Evolutionary conservation across 345 rosid genomes (phyloP).

Genomic region (Eutrema yunnanense): DNA sequence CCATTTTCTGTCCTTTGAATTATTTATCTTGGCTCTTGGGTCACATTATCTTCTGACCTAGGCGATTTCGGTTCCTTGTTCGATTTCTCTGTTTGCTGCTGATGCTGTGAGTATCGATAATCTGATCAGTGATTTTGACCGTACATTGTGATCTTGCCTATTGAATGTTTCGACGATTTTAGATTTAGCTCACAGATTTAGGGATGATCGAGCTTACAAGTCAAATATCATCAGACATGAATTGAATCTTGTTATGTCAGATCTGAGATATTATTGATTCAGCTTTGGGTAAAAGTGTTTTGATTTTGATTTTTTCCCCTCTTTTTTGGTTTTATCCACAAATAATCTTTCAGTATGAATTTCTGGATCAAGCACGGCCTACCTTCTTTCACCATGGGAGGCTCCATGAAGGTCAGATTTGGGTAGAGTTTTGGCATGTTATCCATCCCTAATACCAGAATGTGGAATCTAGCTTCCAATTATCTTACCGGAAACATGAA

Average conservation of each 20-base stretch:
- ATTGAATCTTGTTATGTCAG: constrained; percentile 5
- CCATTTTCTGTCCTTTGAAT: background rate
- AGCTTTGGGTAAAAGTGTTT: background rate
- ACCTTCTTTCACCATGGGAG: background rate
- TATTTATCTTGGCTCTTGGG: background rate
- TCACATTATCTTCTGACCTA: background rate
- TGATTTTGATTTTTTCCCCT: no score
- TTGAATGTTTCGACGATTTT: background rate
- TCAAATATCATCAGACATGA: background rate
- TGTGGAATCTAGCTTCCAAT: constrained; percentile 64
- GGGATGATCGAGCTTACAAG: background rate
- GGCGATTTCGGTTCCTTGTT: background rate
- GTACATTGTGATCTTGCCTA: background rate
- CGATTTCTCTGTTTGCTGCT: background rate
- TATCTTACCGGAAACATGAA: constrained; percentile 37
- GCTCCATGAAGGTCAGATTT: constrained; percentile 7
- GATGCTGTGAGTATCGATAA: background rate
- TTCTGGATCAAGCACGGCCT: background rate
- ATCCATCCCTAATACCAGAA: constrained; percentile 29
- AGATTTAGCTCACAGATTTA: background rate
- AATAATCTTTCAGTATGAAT: background rate
- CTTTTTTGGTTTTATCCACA: background rate
- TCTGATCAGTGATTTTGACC: background rate
- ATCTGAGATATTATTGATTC: background rate
- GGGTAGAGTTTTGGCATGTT: background rate